Evolutionary conservation across 371 early-diverging fungal species (phyloP).

Genomic region (Apophysomyces variabilis): DNA sequence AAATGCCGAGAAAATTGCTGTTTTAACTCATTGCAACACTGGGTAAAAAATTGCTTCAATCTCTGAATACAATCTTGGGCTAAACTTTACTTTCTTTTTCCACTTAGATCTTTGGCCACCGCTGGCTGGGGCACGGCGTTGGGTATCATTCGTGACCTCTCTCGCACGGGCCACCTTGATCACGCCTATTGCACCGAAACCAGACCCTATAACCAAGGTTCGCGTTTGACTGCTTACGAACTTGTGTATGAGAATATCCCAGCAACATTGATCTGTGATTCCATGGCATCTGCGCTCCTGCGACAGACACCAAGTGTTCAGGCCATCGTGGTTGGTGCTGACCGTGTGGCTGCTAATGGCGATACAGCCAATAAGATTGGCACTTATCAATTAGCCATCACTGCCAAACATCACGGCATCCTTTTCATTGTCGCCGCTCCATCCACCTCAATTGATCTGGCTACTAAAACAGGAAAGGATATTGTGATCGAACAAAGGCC

Average conservation of each 20-base stretch:
- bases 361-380: constrained; percentile 99
- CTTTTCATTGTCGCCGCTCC: constrained; percentile 96
- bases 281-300: constrained; percentile 88
- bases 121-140: constrained; percentile 90
- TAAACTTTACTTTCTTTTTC: neutral
- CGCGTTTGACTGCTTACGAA: constrained; percentile 94
- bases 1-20: constrained; percentile 54
- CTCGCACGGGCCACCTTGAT: constrained; percentile 56
- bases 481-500: constrained; percentile 91
- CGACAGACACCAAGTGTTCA: constrained; percentile 55
- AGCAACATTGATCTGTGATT: constrained; percentile 89
- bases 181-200: constrained; percentile 96
- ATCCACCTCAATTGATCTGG: constrained; percentile 88
- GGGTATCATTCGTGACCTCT: constrained; percentile 86
- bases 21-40: constrained; percentile 97
- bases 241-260: constrained; percentile 92
- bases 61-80: constrained; percentile 7
- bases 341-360: constrained; percentile 95
- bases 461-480: constrained; percentile 64
- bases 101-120: constrained; percentile 71
- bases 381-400: constrained; percentile 94
- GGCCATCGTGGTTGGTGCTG: constrained; percentile 96
- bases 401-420: constrained; percentile 84
- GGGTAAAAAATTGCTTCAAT: constrained; percentile 53
- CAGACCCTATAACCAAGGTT: constrained; percentile 96